Conservation (phyloP, 1,284 basidiomycete genomes). For the Dichomitus squalens region DNA sequence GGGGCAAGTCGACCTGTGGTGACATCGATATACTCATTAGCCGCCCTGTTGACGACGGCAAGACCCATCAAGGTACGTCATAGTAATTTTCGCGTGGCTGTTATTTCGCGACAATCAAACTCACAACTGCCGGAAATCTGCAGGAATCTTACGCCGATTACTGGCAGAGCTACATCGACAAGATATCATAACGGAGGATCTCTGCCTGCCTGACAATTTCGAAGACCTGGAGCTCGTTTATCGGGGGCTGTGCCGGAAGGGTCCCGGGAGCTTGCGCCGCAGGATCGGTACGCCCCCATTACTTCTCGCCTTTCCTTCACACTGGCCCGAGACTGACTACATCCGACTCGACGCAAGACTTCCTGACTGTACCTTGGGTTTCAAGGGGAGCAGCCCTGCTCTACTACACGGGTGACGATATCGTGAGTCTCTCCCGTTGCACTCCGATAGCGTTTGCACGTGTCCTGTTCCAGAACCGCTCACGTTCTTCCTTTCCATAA, state of each 20-base stretch:
- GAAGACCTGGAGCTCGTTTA: constrained; percentile 74
- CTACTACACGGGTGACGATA: constrained; percentile 90
- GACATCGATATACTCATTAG: constrained; percentile 92
- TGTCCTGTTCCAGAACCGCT: not conserved
- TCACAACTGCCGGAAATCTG: not conserved
- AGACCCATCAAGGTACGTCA: constrained; percentile 63
- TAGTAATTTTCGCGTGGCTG: too few species aligned
- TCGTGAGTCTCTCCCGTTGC: constrained; percentile 51
- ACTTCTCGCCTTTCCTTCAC: not conserved
- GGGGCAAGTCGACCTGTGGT: constrained; percentile 78
- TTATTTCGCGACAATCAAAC: too few species aligned
- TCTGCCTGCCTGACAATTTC: constrained; percentile 71
- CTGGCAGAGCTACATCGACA: constrained; percentile 56
- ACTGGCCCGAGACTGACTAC: not conserved
- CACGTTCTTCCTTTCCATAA: not conserved
- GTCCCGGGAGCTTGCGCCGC: constrained; percentile 44
- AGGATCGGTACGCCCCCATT: constrained; percentile 61
- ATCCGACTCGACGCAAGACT: constrained; percentile 41
- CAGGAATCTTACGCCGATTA: constrained; percentile 61
- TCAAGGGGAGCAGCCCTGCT: constrained; percentile 82
- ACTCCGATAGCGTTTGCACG: not conserved
- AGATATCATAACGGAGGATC: constrained; percentile 75
- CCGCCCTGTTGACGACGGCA: constrained; percentile 69
- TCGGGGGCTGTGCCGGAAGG: constrained; percentile 71
- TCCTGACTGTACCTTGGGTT: constrained; percentile 78